A percentile compares a stretch with the other conserved stretches of the same genome.
Evolutionary conservation across 176 grass and related monocot genomes (phyloP).

Genomic region (Avena insularis): DNA sequence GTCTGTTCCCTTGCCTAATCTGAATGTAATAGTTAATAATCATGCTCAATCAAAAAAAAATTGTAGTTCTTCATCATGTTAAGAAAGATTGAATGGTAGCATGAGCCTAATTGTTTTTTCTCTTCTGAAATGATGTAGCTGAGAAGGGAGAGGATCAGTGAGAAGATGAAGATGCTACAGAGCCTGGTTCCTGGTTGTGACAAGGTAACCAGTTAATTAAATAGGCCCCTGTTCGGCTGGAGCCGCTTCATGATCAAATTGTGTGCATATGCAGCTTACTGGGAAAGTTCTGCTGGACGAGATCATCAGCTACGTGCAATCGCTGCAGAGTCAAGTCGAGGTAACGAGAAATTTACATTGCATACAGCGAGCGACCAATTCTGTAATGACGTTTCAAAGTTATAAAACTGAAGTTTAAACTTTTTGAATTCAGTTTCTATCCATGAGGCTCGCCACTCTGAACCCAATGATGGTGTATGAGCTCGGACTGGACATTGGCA

Average conservation of each 20-base stretch:
- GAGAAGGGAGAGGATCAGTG: slow-evolving; percentile 39
- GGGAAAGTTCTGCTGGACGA: slow-evolving; percentile 37
- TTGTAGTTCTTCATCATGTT: background rate
- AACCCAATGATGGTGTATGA: slow-evolving; percentile 21
- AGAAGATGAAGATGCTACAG: slow-evolving; percentile 49
- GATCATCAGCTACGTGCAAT: slow-evolving; percentile 41
- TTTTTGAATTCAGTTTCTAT: slow-evolving; percentile 39
- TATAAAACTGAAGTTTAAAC: background rate
- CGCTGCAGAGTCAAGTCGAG: slow-evolving; percentile 49
- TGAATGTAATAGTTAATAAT: slow-evolving; percentile 13
- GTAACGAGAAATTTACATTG: slow-evolving; percentile 16
- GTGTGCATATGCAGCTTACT: slow-evolving; percentile 13
- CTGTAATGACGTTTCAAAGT: background rate
- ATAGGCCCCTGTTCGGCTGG: background rate
- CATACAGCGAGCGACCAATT: background rate
- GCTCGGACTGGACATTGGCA: slow-evolving; percentile 19
- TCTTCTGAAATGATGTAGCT: slow-evolving; percentile 12
- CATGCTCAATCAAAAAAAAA: background rate
- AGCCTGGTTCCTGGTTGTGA: slow-evolving; percentile 52
- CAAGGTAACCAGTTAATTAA: slow-evolving; percentile 13
- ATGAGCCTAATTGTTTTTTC: background rate
- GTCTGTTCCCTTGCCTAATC: background rate
- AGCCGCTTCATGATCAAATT: background rate
- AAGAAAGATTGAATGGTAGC: background rate
- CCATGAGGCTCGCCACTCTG: slow-evolving; percentile 43